Conservation (phyloP, 2,329 filamentous ascomycete species). For the Pseudocercospora eumusae region DNA sequence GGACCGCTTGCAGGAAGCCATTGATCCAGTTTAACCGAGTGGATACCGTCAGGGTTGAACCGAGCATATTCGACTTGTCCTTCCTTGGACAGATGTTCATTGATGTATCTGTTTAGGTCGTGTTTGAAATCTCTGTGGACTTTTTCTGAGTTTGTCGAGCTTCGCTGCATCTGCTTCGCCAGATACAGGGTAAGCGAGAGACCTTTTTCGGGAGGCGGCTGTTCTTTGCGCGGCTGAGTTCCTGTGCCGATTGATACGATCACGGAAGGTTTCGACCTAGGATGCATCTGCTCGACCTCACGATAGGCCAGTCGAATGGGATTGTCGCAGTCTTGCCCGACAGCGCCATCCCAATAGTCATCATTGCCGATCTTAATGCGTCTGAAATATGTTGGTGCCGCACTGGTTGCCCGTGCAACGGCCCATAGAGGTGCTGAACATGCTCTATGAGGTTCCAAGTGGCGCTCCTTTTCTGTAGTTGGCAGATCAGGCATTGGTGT, state of each 20-base stretch:
- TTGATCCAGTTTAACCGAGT: too few relatives aligned
- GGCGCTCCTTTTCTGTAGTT: background rate
- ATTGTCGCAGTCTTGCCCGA: conserved; percentile 24
- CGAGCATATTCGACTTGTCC: too few relatives aligned
- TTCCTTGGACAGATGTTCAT: too few relatives aligned
- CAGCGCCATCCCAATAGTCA: conserved; percentile 22
- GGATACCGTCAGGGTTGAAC: too few relatives aligned
- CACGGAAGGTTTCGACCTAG: conserved; percentile 11
- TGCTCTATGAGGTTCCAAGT: conserved; percentile 17
- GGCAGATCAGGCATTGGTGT: conserved; percentile 1
- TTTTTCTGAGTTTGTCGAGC: too few relatives aligned
- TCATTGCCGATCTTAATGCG: conserved; percentile 10
- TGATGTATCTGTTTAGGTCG: too few relatives aligned
- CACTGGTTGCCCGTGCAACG: conserved; percentile 26
- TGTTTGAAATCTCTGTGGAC: too few relatives aligned
- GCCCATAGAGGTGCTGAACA: conserved; percentile 20
- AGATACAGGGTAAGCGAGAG: too few relatives aligned
- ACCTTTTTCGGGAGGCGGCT: too few relatives aligned
- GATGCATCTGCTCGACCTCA: conserved; percentile 26
- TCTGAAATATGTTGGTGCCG: conserved; percentile 26
- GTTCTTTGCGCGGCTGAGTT: too few relatives aligned
- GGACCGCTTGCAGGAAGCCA: too few relatives aligned
- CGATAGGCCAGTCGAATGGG: conserved; percentile 21
- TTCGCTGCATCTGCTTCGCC: too few relatives aligned
- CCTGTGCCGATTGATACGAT: conserved; percentile 28